These are phyloP conservation scores for Eimeria tenella DNA, from an alignment of 169 alveolate species.

Conservation along the genomic window DNA sequence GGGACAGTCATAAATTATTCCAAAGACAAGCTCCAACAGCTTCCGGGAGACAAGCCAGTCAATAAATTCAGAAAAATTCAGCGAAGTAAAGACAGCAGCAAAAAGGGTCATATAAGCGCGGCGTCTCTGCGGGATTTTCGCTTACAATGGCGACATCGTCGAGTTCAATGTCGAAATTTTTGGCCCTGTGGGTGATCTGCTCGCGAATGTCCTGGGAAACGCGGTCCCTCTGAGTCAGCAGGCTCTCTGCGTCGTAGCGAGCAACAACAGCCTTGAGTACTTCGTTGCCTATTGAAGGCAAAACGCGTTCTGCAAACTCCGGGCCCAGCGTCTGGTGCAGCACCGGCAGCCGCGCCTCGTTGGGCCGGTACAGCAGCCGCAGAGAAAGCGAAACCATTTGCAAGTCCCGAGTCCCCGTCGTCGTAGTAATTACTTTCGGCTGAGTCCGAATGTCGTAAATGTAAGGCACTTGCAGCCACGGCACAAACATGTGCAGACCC, in stretches of 20 bases:
- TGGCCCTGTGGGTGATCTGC: constrained; percentile 95
- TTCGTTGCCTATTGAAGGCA: constrained; percentile 98
- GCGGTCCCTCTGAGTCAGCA: constrained; percentile 97
- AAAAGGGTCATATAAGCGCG: no score
- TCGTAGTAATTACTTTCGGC: constrained; percentile 95
- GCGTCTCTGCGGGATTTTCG: no score
- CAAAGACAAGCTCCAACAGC: no score
- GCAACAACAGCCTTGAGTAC: constrained; percentile 98
- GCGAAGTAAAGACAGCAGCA: no score
- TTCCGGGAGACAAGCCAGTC: no score
- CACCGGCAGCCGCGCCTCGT: constrained; percentile 91
- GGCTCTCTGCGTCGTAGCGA: constrained; percentile 95
- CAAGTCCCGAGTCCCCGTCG: constrained; percentile 95
- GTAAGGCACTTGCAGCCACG: constrained; percentile 94
- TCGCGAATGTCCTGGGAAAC: constrained; percentile 95
- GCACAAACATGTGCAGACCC: constrained; percentile 95
- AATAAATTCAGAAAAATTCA: no score
- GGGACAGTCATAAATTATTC: no score
- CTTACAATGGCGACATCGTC: constrained; percentile 97
- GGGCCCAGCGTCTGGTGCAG: constrained; percentile 96
- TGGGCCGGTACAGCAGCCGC: constrained; percentile 96
- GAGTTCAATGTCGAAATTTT: constrained; percentile 94
- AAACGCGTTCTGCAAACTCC: constrained; percentile 98
- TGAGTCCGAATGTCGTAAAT: constrained; percentile 93
- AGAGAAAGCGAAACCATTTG: constrained; percentile 96